These are phyloP conservation scores for Hevea brasiliensis DNA, from an alignment of 345 rosid genomes.

Conservation along the genomic window DNA sequence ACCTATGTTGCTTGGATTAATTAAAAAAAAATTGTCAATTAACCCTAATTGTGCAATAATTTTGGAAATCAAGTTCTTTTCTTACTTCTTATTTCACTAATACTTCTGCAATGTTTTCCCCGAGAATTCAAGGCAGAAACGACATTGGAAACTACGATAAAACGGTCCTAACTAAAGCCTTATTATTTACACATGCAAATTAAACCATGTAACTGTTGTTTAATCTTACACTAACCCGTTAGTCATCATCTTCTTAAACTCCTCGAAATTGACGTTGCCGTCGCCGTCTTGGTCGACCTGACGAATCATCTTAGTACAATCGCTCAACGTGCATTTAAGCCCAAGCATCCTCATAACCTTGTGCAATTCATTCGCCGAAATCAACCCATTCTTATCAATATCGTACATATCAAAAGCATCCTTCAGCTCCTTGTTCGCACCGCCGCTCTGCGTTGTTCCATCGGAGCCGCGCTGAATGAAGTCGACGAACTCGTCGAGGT, in stretches of 20 bases:
- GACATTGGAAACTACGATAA: not conserved
- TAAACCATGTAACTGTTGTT: not conserved
- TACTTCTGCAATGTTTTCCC: not conserved
- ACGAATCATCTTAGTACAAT: constrained; percentile 79
- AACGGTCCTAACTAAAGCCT: not conserved
- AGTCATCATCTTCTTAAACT: constrained; percentile 92
- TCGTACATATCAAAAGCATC: constrained; percentile 92
- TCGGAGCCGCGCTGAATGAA: constrained; percentile 31
- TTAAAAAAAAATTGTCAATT: too few relatives aligned
- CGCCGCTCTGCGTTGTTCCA: constrained; percentile 2
- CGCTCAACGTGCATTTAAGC: constrained; percentile 59
- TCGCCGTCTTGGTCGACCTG: constrained; percentile 91
- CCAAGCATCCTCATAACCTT: constrained; percentile 76
- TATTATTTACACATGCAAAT: not conserved
- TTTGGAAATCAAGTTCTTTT: not conserved
- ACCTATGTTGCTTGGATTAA: too few relatives aligned
- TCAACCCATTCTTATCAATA: constrained; percentile 73
- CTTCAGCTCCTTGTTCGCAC: constrained; percentile 48
- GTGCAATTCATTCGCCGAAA: constrained; percentile 74
- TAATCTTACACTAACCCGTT: constrained; percentile 15
- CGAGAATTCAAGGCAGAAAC: not conserved
- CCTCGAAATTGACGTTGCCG: constrained; percentile 86
- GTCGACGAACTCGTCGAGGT: constrained; percentile 71
- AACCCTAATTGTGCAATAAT: too few relatives aligned
- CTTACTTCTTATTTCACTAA: not conserved